phyloP scores from a whole-genome alignment of 2,329 filamentous ascomycete genomes.

The Rasamsonia emersonii region DNA sequence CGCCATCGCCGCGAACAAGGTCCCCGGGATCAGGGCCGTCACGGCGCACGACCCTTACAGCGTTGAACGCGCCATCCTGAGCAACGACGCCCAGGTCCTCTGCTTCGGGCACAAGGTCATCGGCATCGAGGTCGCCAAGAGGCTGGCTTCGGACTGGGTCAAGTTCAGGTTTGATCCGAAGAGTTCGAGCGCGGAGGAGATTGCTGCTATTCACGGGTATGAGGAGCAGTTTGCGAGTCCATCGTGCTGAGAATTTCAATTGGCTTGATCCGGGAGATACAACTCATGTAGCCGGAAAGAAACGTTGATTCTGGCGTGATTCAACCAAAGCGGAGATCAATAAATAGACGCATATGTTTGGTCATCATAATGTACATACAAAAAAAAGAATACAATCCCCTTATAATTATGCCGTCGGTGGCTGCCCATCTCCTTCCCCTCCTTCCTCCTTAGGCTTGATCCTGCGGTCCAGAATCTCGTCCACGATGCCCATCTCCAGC shows the following conservation, averaged over 20 bases:
- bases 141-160: slow-evolving; percentile 66
- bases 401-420: slow-evolving; percentile 10
- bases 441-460: slow-evolving; percentile 20
- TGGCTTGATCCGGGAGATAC: too few relatives aligned
- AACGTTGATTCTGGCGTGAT: too few relatives aligned
- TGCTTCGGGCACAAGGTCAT: slow-evolving; percentile 72
- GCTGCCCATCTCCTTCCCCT: slow-evolving; percentile 15
- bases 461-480: slow-evolving; percentile 63
- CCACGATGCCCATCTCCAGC: slow-evolving; percentile 80
- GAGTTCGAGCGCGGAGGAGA: slow-evolving; percentile 50
- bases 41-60: slow-evolving; percentile 71
- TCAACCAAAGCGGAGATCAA: too few relatives aligned
- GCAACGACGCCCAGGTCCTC: slow-evolving; percentile 70
- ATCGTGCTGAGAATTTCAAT: too few relatives aligned
- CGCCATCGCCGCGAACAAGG: slow-evolving; percentile 69
- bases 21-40: slow-evolving; percentile 65
- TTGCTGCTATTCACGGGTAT: slow-evolving; percentile 25
- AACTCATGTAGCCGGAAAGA: too few relatives aligned
- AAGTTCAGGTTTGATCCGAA: slow-evolving; percentile 61
- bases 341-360: too few relatives aligned
- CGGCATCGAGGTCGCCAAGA: slow-evolving; percentile 61
- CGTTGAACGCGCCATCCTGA: slow-evolving; percentile 63
- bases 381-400: slow-evolving; percentile 2
- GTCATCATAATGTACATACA: slow-evolving; percentile 3
- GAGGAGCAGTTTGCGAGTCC: slow-evolving; percentile 20